These are phyloP conservation scores for Stemphylium beticola DNA, from an alignment of 2,329 filamentous ascomycete genomes.

Conservation along the genomic window DNA sequence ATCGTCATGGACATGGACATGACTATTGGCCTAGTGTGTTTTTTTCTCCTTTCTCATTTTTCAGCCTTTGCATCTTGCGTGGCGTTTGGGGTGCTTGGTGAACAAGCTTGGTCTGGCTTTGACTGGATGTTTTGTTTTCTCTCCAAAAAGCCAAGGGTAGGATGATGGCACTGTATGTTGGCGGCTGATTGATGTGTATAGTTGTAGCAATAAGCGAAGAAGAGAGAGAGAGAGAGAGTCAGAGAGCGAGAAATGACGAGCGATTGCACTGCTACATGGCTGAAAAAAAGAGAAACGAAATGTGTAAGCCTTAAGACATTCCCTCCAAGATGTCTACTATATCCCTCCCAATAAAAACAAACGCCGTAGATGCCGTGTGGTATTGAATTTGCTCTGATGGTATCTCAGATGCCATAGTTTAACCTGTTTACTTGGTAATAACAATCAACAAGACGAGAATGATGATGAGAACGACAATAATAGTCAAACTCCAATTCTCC, in stretches of 20 bases:
- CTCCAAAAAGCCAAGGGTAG: background rate
- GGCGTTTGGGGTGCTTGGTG: constrained; percentile 21
- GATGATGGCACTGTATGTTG: background rate
- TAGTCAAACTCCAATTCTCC: constrained; percentile 88
- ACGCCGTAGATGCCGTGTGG: background rate
- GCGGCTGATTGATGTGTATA: constrained; percentile 2
- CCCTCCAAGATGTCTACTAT: too few species aligned
- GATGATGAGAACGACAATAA: constrained; percentile 78
- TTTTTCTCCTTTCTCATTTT: constrained; percentile 7
- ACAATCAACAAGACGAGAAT: constrained; percentile 82
- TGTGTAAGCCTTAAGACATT: too few species aligned
- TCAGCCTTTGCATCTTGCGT: constrained; percentile 25
- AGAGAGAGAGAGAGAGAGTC: background rate
- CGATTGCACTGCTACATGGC: too few species aligned
- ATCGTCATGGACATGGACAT: constrained; percentile 8
- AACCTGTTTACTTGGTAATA: constrained; percentile 53
- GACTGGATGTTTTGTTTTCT: background rate
- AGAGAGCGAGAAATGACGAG: background rate
- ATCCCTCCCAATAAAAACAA: background rate
- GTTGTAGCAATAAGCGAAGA: constrained; percentile 3
- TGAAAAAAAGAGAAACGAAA: too few species aligned
- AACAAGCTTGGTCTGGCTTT: background rate
- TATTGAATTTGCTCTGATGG: background rate
- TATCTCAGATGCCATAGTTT: background rate
- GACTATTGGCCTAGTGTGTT: constrained; percentile 7